Evolutionary conservation across 768 basidiomycete species (phyloP).

Genomic region (Kwoniella shandongensis): DNA sequence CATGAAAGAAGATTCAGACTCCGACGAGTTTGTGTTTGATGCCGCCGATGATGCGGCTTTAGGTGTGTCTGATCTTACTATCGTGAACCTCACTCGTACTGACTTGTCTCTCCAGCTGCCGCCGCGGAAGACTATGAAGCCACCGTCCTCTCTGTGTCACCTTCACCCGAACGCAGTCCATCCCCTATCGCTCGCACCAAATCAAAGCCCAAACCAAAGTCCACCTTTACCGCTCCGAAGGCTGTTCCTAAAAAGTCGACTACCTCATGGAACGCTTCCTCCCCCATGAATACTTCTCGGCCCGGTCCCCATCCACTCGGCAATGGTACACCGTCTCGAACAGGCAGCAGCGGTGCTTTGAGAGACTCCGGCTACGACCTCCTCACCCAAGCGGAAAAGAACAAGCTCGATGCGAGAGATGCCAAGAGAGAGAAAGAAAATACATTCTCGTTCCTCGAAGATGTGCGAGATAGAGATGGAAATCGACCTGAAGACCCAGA

Average conservation of each 20-base stretch:
- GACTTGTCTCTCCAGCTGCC: conserved; percentile 24
- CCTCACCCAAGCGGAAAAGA: conserved; percentile 77
- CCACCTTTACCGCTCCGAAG: conserved; percentile 27
- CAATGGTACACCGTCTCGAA: neutral
- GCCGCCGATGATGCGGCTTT: conserved; percentile 44
- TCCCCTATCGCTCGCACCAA: conserved; percentile 20
- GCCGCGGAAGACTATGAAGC: conserved; percentile 43
- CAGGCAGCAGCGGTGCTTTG: no score
- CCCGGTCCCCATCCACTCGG: conserved; percentile 35
- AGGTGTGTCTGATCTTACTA: conserved; percentile 25
- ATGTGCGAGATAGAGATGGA: conserved; percentile 78
- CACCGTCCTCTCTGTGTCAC: conserved; percentile 23
- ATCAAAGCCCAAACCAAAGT: conserved; percentile 27
- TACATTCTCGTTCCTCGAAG: conserved; percentile 70
- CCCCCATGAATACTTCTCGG: conserved; percentile 15
- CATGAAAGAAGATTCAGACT: conserved; percentile 43
- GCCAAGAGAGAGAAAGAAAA: conserved; percentile 78
- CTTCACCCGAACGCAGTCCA: conserved; percentile 15
- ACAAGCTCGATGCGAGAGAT: conserved; percentile 72
- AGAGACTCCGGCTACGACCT: conserved; percentile 57
- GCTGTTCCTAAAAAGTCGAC: conserved; percentile 13
- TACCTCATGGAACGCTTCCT: conserved; percentile 15
- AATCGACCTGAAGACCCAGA: conserved; percentile 72
- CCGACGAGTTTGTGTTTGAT: conserved; percentile 49
- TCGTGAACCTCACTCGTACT: neutral